These are phyloP conservation scores for Podospora appendiculata DNA, from an alignment of 495 filamentous ascomycete genomes.

Conservation along the genomic window DNA sequence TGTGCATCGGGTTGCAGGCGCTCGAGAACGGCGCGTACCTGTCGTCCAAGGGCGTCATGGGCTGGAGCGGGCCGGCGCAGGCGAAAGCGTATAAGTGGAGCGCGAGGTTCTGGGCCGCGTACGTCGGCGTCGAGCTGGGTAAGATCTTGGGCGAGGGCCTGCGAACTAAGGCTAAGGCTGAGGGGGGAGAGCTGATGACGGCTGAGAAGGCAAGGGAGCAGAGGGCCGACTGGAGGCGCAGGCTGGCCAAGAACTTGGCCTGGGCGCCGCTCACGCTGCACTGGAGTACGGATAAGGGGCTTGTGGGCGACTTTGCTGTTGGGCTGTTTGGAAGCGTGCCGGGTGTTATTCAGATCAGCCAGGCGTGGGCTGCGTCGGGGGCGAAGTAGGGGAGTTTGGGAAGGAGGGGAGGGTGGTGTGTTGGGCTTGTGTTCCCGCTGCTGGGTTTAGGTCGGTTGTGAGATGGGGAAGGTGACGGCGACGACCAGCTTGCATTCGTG, in stretches of 20 bases:
- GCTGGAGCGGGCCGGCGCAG: conserved; percentile 44
- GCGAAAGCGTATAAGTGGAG: conserved; percentile 63
- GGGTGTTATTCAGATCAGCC: conserved; percentile 58
- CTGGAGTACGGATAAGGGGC: conserved; percentile 69
- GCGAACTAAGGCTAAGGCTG: conserved; percentile 24
- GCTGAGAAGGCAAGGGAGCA: conserved; percentile 32
- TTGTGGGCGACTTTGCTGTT: conserved; percentile 50
- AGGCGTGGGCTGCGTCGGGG: conserved; percentile 45
- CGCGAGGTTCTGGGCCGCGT: conserved; percentile 68
- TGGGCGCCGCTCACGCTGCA: conserved; percentile 61
- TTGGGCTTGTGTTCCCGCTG: too few relatives aligned
- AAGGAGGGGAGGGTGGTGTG: too few relatives aligned
- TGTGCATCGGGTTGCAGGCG: conserved; percentile 61
- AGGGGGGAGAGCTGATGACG: conserved; percentile 25
- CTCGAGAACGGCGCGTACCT: conserved; percentile 84
- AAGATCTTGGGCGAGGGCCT: conserved; percentile 47
- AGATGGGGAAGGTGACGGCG: too few relatives aligned
- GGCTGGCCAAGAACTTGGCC: conserved; percentile 41
- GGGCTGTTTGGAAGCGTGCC: conserved; percentile 59
- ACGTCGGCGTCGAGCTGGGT: conserved; percentile 69
- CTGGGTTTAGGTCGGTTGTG: too few relatives aligned
- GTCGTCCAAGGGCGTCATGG: conserved; percentile 58
- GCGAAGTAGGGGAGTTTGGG: background rate
- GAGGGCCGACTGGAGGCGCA: conserved; percentile 36
- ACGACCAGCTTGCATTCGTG: too few relatives aligned